Conservation (phyloP, 2,329 filamentous ascomycete genomes). For the Sodiomyces alkalinus region DNA sequence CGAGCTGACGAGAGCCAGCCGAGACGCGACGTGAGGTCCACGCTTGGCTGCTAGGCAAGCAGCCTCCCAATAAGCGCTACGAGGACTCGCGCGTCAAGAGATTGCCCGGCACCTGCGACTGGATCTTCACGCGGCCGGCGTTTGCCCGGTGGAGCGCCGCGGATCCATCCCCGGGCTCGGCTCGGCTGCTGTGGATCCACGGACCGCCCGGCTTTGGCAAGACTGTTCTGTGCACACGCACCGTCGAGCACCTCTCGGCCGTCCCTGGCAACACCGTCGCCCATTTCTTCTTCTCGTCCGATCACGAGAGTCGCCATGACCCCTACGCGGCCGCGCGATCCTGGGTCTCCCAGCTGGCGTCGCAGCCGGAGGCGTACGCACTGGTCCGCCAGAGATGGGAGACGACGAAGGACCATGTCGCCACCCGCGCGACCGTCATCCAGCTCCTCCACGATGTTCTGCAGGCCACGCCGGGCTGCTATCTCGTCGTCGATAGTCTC, state of each 20-base stretch:
- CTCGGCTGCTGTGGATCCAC: slow-evolving; percentile 15
- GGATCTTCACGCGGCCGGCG: slow-evolving; percentile 9
- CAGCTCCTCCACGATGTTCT: slow-evolving; percentile 9
- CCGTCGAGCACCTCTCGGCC: slow-evolving; percentile 11
- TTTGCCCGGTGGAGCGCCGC: slow-evolving; percentile 8
- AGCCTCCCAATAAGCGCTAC: slow-evolving; percentile 6
- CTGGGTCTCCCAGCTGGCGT: slow-evolving; percentile 14
- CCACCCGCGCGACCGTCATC: slow-evolving; percentile 8
- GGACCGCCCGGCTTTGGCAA: slow-evolving; percentile 18
- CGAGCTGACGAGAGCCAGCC: neutral
- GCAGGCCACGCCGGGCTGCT: slow-evolving; percentile 6
- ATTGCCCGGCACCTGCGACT: slow-evolving; percentile 12
- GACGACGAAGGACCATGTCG: neutral
- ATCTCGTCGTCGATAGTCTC: slow-evolving; percentile 16
- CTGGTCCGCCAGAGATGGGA: slow-evolving; percentile 2
- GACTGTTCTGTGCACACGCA: slow-evolving; percentile 15
- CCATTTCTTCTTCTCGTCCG: slow-evolving; percentile 18
- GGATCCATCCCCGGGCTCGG: neutral
- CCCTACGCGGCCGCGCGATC: slow-evolving; percentile 13
- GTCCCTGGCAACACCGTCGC: slow-evolving; percentile 1
- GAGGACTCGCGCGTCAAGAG: slow-evolving; percentile 8
- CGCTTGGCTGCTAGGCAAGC: slow-evolving; percentile 6
- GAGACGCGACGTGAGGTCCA: slow-evolving; percentile 5
- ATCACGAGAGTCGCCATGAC: slow-evolving; percentile 10
- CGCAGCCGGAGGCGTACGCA: slow-evolving; percentile 3